Conservation (phyloP, 768 basidiomycete species). For the Cantharellus cinnabarinus region DNA sequence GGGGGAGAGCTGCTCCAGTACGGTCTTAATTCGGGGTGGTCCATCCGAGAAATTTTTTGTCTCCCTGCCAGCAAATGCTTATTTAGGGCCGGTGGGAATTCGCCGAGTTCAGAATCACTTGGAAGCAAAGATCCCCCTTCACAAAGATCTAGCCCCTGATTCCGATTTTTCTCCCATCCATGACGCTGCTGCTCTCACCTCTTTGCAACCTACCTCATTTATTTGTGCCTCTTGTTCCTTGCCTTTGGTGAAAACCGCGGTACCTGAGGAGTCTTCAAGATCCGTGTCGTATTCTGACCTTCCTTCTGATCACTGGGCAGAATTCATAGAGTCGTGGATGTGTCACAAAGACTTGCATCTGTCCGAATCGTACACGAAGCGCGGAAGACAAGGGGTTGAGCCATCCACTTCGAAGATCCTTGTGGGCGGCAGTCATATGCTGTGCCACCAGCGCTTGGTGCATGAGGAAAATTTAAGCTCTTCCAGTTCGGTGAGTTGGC, state of each 20-base stretch:
- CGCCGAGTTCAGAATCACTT: slow-evolving; percentile 29
- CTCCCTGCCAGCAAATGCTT: too few species aligned
- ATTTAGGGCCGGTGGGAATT: not conserved
- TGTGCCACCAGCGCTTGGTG: slow-evolving; percentile 47
- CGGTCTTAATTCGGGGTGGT: slow-evolving; percentile 27
- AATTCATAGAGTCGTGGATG: slow-evolving; percentile 96
- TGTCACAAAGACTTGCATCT: slow-evolving; percentile 82
- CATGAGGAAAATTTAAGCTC: slow-evolving; percentile 25
- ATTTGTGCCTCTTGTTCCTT: slow-evolving; percentile 64
- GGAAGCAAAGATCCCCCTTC: slow-evolving; percentile 41
- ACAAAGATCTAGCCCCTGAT: not conserved
- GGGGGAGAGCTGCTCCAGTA: slow-evolving; percentile 16
- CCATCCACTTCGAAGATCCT: slow-evolving; percentile 50
- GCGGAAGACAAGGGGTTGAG: slow-evolving; percentile 53
- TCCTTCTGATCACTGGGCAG: slow-evolving; percentile 94
- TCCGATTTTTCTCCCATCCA: slow-evolving; percentile 4
- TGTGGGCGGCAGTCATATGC: slow-evolving; percentile 76
- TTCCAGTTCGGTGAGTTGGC: not conserved
- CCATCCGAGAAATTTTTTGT: too few species aligned
- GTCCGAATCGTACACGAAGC: slow-evolving; percentile 42
- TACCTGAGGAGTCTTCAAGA: slow-evolving; percentile 16
- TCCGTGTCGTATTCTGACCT: slow-evolving; percentile 45
- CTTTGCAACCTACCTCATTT: slow-evolving; percentile 39
- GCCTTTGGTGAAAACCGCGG: slow-evolving; percentile 23
- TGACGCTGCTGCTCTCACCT: slow-evolving; percentile 40